Evolutionary conservation across 257 asterid genomes (phyloP).

Genomic region (Anisodus acutangulus): DNA sequence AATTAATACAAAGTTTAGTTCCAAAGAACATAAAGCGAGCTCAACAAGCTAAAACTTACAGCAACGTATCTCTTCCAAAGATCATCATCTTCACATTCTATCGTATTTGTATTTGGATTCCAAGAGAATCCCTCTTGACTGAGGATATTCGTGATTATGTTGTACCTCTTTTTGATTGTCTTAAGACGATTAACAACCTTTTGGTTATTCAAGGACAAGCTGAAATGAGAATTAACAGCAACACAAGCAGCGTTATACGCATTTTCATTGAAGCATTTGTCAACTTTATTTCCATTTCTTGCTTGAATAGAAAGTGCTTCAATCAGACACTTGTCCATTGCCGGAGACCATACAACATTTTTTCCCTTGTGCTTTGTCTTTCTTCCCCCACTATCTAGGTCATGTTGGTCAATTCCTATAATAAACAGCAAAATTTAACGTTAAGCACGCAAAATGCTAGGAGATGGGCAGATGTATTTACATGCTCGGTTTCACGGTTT

Average conservation of each 20-base stretch:
- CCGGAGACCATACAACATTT: slow-evolving; percentile 32
- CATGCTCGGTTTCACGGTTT: neutral
- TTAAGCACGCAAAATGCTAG: neutral
- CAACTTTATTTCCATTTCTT: slow-evolving; percentile 30
- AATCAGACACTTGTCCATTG: slow-evolving; percentile 28
- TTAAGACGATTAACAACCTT: slow-evolving; percentile 30
- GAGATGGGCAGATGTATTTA: neutral
- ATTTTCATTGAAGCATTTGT: slow-evolving; percentile 30
- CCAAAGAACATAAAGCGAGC: neutral
- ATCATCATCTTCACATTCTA: slow-evolving; percentile 28
- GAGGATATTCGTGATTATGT: slow-evolving; percentile 15
- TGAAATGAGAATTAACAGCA: slow-evolving; percentile 26
- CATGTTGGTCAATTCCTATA: slow-evolving; percentile 11
- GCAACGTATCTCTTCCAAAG: slow-evolving; percentile 27
- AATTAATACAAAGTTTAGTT: neutral
- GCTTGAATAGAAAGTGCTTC: slow-evolving; percentile 30
- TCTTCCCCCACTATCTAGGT: slow-evolving; percentile 15
- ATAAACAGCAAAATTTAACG: neutral
- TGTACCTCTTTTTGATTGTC: slow-evolving; percentile 29
- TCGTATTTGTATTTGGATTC: slow-evolving; percentile 24
- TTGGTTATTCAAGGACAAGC: slow-evolving; percentile 26
- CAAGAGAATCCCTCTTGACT: slow-evolving; percentile 25
- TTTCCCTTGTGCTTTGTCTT: slow-evolving; percentile 28
- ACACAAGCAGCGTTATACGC: slow-evolving; percentile 27
- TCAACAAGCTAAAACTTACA: slow-evolving; percentile 23